Base-by-base conservation (phyloP, 2,329 filamentous ascomycete species). In the Scleromitrula shiraiana region DNA sequence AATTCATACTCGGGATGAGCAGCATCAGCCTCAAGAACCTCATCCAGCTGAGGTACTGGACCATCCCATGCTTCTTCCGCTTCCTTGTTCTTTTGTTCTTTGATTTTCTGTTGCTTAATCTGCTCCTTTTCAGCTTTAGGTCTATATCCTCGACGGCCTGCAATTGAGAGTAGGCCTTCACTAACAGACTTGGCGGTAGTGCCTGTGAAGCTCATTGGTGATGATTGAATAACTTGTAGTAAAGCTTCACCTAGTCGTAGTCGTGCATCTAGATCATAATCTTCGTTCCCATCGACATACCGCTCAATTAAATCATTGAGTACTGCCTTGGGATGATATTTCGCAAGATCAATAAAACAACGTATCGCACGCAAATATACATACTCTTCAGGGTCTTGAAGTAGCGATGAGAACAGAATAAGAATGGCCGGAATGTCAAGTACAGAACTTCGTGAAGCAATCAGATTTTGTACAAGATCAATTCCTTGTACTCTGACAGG, bases 221-320 rank as follows among this genome's bases (percentile, higher is more conserved):
- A 69, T 6, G 73, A 72, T 59, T 85, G 74, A n/a, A 84, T 72
- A 0, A 83, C 76, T 56, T 81, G 78, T 2, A 80, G 58, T 19
- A 86, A 64, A 0, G 80, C 78, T 62, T 89, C 84, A 41, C 83
- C 85, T 53, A 87, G 76, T 7, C 83, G 73, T 0, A 88, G 70
- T 2, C 85, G 75, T 2, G 76, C 72, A 61, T 88, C 83, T 0
- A 85, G 74, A 0, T 69, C 62, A 5, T 68, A 64, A n/a, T 68
- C 69, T 60, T 87, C 82, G 39, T 70, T 68, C 0, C 75, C 61
- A 58, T 89, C 85, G 15, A 84, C 65, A 54, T 88, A 88, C 35
- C 78, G 74, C 20, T 86, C 82, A 0, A 83, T 66, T 0, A 88
- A 66, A 56, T 86, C 82, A 19, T 70, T 72, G 3, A 76, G 68